Evolutionary conservation across 2,329 filamentous ascomycete species (phyloP).

Genomic region (Teratosphaeria zuluensis): DNA sequence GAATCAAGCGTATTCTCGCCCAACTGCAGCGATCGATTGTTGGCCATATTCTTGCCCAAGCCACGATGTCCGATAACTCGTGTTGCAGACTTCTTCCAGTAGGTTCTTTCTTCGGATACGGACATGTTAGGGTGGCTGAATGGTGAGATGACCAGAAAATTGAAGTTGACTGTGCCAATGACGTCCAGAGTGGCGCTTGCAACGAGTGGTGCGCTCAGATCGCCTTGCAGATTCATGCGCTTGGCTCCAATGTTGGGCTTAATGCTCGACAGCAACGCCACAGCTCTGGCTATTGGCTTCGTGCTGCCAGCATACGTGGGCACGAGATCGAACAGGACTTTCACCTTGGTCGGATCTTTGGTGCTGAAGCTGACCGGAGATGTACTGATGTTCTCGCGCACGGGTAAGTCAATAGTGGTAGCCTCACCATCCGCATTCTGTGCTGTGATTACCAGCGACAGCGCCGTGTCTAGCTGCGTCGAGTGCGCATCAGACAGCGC

Average conservation of each 20-base stretch:
- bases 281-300: conserved; percentile 70
- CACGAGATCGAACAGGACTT: conserved; percentile 86
- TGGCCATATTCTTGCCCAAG: conserved; percentile 74
- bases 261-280: conserved; percentile 78
- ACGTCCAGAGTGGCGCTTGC: conserved; percentile 73
- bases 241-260: conserved; percentile 74
- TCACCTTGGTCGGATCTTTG: conserved; percentile 67
- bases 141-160: conserved; percentile 88
- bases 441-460: conserved; percentile 85
- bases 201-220: conserved; percentile 84
- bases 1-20: conserved; percentile 94
- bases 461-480: conserved; percentile 85
- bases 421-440: conserved; percentile 77
- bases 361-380: conserved; percentile 89
- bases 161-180: conserved; percentile 92
- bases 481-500: conserved; percentile 79
- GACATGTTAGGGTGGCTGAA: conserved; percentile 92
- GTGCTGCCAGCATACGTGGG: conserved; percentile 81
- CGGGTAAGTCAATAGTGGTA: conserved; percentile 80
- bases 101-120: conserved; percentile 80
- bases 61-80: conserved; percentile 70
- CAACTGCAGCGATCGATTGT: conserved; percentile 63
- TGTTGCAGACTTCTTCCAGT: conserved; percentile 88
- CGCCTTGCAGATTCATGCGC: conserved; percentile 84
- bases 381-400: conserved; percentile 87